Evolutionary conservation across 257 asterid species (phyloP).

Genomic region (Solanum gandarillasii): DNA sequence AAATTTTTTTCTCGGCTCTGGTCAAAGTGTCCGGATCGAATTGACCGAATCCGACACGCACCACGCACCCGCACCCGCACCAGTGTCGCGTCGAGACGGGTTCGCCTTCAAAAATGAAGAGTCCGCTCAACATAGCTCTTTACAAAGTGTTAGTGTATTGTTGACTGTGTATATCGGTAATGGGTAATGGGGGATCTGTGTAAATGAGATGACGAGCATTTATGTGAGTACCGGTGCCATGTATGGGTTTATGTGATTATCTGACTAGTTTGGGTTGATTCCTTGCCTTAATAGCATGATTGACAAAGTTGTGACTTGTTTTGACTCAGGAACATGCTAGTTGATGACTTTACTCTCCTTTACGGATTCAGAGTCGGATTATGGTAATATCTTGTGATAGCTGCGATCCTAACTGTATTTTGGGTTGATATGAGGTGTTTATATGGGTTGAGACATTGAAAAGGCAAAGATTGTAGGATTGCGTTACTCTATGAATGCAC

Average conservation of each 20-base stretch:
- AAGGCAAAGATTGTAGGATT: not conserved
- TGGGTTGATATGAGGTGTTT: not conserved
- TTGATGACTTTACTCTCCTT: not conserved
- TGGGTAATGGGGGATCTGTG: not conserved
- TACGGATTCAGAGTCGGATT: not conserved
- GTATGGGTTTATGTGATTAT: not conserved
- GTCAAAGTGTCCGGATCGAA: too few species aligned
- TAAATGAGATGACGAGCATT: not conserved
- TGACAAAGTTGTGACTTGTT: not conserved
- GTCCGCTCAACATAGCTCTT: not conserved
- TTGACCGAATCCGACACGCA: too few species aligned
- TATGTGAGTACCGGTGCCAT: not conserved
- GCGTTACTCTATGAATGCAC: not conserved
- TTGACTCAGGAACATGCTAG: not conserved
- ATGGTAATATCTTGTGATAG: not conserved
- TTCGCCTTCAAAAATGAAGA: too few species aligned
- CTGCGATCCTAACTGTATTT: not conserved
- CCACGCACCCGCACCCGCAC: too few species aligned
- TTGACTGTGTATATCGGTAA: not conserved
- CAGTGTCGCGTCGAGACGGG: too few species aligned
- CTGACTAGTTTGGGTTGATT: not conserved
- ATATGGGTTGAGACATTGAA: not conserved
- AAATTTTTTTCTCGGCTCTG: too few species aligned
- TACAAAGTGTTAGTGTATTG: not conserved
- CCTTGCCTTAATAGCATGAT: not conserved